Percentiles rank a stretch among this genome's conserved stretches.
Conservation (phyloP, 2,329 filamentous ascomycete species). For the Gyromitra esculenta region DNA sequence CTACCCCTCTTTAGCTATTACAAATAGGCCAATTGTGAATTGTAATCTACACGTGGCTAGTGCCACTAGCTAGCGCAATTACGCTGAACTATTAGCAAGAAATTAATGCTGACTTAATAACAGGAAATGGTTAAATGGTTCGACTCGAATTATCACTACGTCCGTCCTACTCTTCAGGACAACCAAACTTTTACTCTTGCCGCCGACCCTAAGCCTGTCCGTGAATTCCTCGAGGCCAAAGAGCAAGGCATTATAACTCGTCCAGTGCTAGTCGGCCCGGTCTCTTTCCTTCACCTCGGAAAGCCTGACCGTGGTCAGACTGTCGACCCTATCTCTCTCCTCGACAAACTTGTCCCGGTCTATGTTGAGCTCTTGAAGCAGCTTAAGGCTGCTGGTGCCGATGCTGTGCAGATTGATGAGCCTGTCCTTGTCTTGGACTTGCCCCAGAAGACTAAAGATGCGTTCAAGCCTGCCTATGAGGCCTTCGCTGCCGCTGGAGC, state of each 20-base stretch:
- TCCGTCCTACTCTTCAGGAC: conserved; percentile 98
- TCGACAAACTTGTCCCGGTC: conserved; percentile 91
- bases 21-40: conserved; percentile 35
- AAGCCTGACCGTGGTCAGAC: conserved; percentile 97
- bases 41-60: neutral
- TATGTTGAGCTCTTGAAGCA: conserved; percentile 92
- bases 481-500: conserved; percentile 79
- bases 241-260: conserved; percentile 92
- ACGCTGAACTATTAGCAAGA: neutral
- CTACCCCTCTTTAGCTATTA: conserved; percentile 29
- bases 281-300: conserved; percentile 96
- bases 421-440: conserved; percentile 96
- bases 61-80: neutral
- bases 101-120: conserved; percentile 57
- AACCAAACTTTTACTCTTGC: conserved; percentile 94
- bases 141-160: conserved; percentile 99
- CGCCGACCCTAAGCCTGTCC: conserved; percentile 88
- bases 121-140: conserved; percentile 99
- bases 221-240: conserved; percentile 96
- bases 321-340: conserved; percentile 90
- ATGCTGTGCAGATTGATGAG: conserved; percentile 98
- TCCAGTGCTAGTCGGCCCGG: conserved; percentile 92
- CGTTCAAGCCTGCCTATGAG: conserved; percentile 98
- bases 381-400: conserved; percentile 95
- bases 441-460: conserved; percentile 86